Conservation (phyloP, 768 basidiomycete species). For the Collybia sp. region DNA sequence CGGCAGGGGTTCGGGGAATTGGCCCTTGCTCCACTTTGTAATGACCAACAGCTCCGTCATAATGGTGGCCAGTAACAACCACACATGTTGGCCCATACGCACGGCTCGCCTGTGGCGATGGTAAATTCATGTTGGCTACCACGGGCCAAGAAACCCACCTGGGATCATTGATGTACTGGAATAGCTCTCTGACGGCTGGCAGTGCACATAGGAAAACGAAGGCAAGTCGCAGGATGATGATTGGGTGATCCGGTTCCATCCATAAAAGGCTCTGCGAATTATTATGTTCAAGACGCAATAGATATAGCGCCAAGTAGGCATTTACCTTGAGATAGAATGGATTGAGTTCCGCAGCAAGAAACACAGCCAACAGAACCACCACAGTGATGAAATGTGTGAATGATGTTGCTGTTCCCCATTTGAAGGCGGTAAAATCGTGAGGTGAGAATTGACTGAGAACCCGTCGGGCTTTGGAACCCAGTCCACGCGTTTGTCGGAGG, state of each 20-base stretch:
- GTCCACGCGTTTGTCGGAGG: slow-evolving; percentile 68
- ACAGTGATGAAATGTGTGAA: slow-evolving; percentile 74
- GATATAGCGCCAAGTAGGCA: slow-evolving; percentile 3
- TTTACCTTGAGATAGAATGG: slow-evolving; percentile 84
- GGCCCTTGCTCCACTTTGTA: slow-evolving; percentile 75
- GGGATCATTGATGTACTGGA: slow-evolving; percentile 79
- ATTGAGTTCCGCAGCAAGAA: slow-evolving; percentile 81
- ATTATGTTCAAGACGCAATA: slow-evolving; percentile 2
- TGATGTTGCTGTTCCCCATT: slow-evolving; percentile 77
- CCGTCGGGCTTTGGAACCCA: slow-evolving; percentile 75
- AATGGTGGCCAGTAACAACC: slow-evolving; percentile 85
- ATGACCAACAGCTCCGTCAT: slow-evolving; percentile 78
- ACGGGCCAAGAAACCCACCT: slow-evolving; percentile 37
- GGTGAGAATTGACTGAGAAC: slow-evolving; percentile 84
- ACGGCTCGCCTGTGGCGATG: slow-evolving; percentile 55
- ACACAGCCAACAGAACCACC: slow-evolving; percentile 69
- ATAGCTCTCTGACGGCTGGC: slow-evolving; percentile 80
- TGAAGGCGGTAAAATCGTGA: slow-evolving; percentile 83
- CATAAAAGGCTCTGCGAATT: slow-evolving; percentile 53
- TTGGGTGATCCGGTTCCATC: slow-evolving; percentile 90
- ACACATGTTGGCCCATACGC: slow-evolving; percentile 87
- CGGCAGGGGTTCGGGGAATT: slow-evolving; percentile 64
- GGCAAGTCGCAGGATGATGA: slow-evolving; percentile 68
- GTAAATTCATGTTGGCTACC: not conserved
- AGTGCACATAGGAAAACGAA: slow-evolving; percentile 84